A percentile compares a stretch with the other conserved stretches of the same genome.
Conservation (phyloP, 305 asterid genomes). For the Fraxinus floribunda region DNA sequence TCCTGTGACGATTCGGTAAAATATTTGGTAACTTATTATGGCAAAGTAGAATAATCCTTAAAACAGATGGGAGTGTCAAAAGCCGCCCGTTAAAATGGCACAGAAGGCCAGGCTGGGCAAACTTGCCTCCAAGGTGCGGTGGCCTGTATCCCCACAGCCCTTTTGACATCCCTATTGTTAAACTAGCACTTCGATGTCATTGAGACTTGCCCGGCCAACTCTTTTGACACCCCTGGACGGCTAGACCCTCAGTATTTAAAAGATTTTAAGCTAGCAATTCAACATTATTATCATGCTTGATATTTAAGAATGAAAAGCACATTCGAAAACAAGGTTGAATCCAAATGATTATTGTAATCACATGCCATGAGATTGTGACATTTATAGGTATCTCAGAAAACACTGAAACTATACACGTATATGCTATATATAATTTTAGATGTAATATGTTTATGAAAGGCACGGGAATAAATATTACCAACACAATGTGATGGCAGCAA, state of each 20-base stretch:
- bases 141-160: neutral
- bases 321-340: neutral
- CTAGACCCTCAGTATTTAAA: neutral
- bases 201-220: neutral
- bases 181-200: neutral
- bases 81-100: neutral
- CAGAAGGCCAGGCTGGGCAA: neutral
- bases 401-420: neutral
- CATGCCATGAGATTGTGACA: neutral
- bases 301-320: neutral
- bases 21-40: too few relatives aligned
- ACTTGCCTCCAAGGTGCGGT: neutral
- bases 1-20: too few relatives aligned
- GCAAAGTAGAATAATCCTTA: too few relatives aligned
- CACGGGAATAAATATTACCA: neutral
- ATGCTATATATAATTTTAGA: constrained; percentile 12
- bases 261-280: neutral
- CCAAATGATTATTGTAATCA: neutral
- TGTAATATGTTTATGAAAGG: neutral
- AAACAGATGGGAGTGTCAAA: neutral
- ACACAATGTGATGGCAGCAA: neutral
- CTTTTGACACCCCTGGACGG: neutral
- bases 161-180: neutral
- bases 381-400: neutral
- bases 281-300: neutral